Conservation (phyloP, 768 basidiomycete genomes). For the Macrolepiota fuliginosa region DNA sequence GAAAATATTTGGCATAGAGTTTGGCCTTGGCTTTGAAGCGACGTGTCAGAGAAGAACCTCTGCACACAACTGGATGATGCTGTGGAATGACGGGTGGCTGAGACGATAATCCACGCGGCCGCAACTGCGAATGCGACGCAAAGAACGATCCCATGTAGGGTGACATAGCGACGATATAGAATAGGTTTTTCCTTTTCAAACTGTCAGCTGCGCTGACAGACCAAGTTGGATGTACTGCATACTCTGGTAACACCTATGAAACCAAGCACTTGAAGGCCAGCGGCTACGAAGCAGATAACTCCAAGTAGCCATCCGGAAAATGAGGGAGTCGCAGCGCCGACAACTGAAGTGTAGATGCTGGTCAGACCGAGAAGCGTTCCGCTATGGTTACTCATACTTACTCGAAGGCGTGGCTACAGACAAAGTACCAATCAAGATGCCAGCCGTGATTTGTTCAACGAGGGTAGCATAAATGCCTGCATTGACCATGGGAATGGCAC, state of each 20-base stretch:
- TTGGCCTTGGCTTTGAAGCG: slow-evolving; percentile 49
- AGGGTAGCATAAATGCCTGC: slow-evolving; percentile 84
- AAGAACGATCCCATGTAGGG: slow-evolving; percentile 55
- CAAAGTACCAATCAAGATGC: slow-evolving; percentile 67
- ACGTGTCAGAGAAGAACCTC: slow-evolving; percentile 50
- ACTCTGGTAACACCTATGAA: slow-evolving; percentile 84
- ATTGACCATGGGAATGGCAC: slow-evolving; percentile 89
- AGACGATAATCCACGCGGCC: slow-evolving; percentile 79
- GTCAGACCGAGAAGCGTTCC: background rate
- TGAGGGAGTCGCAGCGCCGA: slow-evolving; percentile 81
- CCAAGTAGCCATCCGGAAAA: slow-evolving; percentile 76
- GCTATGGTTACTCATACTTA: slow-evolving; percentile 35
- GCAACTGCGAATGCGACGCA: slow-evolving; percentile 70
- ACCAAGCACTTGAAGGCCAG: slow-evolving; percentile 76
- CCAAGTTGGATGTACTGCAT: slow-evolving; percentile 17
- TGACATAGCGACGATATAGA: slow-evolving; percentile 66
- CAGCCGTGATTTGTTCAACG: slow-evolving; percentile 70
- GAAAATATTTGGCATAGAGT: slow-evolving; percentile 87
- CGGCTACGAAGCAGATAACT: slow-evolving; percentile 72
- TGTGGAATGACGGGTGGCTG: slow-evolving; percentile 70
- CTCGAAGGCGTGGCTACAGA: slow-evolving; percentile 78
- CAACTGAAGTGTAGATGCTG: slow-evolving; percentile 50
- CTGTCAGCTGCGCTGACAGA: background rate
- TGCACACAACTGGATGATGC: slow-evolving; percentile 67
- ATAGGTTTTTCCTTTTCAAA: slow-evolving; percentile 60